These are phyloP conservation scores for Tetratostichococcus sp. DNA, from an alignment of 139 green algal species.

Conservation along the genomic window DNA sequence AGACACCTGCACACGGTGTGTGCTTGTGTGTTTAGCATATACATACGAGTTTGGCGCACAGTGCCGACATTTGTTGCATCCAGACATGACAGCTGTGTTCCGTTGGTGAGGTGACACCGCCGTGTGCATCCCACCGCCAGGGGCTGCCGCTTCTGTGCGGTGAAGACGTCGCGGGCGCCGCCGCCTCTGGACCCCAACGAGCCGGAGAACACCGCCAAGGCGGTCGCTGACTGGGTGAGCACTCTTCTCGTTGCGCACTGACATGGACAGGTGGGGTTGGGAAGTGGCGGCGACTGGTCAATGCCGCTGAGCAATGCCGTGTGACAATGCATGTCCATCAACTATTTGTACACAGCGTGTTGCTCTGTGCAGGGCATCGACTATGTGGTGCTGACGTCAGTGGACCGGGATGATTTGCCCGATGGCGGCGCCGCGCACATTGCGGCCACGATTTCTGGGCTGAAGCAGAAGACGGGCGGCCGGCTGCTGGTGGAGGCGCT, in stretches of 20 bases:
- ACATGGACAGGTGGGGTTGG: too few species aligned
- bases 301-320: too few species aligned
- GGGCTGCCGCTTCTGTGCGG: slow-evolving; percentile 89
- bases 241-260: too few species aligned
- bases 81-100: too few species aligned
- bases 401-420: slow-evolving; percentile 95
- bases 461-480: slow-evolving; percentile 71
- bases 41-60: neutral
- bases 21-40: slow-evolving; percentile 42
- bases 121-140: slow-evolving; percentile 50
- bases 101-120: too few species aligned
- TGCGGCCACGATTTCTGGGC: slow-evolving; percentile 52
- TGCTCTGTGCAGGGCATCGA: slow-evolving; percentile 93
- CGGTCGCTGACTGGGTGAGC: neutral
- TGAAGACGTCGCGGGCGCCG: slow-evolving; percentile 84
- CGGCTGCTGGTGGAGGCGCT: slow-evolving; percentile 91
- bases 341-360: slow-evolving; percentile 24
- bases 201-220: slow-evolving; percentile 85
- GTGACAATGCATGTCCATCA: too few species aligned
- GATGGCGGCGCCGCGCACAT: slow-evolving; percentile 89
- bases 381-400: slow-evolving; percentile 97
- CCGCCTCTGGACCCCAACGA: slow-evolving; percentile 88
- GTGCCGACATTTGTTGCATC: too few species aligned
- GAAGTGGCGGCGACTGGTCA: too few species aligned
- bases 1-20: slow-evolving; percentile 86